These are phyloP conservation scores for Globisporangium alternatum DNA, from an alignment of 352 stramenopile species.

Conservation along the genomic window DNA sequence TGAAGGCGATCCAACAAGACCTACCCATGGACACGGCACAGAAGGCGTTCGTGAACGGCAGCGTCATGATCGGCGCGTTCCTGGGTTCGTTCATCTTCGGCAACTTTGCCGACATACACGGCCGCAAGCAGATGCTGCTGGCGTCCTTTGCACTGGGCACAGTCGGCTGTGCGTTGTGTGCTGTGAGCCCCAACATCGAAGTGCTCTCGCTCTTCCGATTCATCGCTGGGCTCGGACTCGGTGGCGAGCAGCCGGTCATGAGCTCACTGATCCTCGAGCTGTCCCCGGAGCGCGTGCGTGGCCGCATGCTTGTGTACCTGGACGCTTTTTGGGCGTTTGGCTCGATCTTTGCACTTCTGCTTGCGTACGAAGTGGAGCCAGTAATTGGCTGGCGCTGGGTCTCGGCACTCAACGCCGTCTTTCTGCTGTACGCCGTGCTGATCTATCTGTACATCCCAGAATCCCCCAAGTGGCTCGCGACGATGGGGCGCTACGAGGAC, in stretches of 20 bases:
- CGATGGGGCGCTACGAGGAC: conserved; percentile 12
- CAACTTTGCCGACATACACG: conserved; percentile 21
- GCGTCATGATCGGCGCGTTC: conserved; percentile 25
- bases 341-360: conserved; percentile 12
- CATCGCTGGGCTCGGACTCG: conserved; percentile 12
- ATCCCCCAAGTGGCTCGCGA: conserved; percentile 13
- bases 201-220: conserved; percentile 8
- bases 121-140: conserved; percentile 21
- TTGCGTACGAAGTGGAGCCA: conserved; percentile 5
- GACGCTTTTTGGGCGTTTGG: conserved; percentile 27
- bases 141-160: neutral
- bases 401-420: neutral
- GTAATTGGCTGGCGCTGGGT: conserved; percentile 9
- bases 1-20: conserved; percentile 14
- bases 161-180: conserved; percentile 4
- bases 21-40: conserved; percentile 8
- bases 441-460: conserved; percentile 9
- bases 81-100: conserved; percentile 17
- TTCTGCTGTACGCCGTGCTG: conserved; percentile 3
- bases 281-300: conserved; percentile 20
- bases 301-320: conserved; percentile 24
- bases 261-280: conserved; percentile 26
- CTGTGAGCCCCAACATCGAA: neutral
- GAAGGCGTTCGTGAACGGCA: conserved; percentile 12
- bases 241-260: conserved; percentile 26